Percentiles rank a stretch among this genome's conserved stretches.
Conservation (phyloP, 1,284 basidiomycete genomes). For the Takashimella tepidaria region DNA sequence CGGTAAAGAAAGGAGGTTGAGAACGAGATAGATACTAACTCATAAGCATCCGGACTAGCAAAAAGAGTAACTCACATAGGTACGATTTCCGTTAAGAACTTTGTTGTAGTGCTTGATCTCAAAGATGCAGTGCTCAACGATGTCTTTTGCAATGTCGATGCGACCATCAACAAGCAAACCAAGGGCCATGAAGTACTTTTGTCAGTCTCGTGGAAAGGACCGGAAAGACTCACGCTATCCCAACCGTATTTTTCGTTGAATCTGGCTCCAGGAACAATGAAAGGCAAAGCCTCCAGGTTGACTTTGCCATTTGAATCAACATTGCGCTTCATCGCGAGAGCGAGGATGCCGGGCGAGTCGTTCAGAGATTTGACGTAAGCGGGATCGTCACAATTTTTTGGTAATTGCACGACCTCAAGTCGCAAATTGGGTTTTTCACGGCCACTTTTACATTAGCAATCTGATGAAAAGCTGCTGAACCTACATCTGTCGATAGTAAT, state of each 20-base stretch:
- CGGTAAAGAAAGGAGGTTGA: conserved; percentile 97
- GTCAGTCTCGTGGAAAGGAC: conserved; percentile 1
- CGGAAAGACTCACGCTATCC: conserved; percentile 36
- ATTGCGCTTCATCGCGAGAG: conserved; percentile 85
- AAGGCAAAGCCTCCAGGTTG: conserved; percentile 87
- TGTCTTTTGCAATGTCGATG: conserved; percentile 87
- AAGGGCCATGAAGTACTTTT: conserved; percentile 51
- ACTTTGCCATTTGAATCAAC: conserved; percentile 66
- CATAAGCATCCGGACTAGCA: conserved; percentile 1
- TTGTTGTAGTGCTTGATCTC: conserved; percentile 98
- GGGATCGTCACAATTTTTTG: conserved; percentile 77
- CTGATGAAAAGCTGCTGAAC: conserved; percentile 6
- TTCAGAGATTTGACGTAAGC: conserved; percentile 88
- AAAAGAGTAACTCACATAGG: conserved; percentile 33
- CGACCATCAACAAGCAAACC: conserved; percentile 92
- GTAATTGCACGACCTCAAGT: conserved; percentile 84
- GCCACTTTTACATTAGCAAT: conserved; percentile 25
- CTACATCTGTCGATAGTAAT: conserved; percentile 68
- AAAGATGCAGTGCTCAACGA: conserved; percentile 98
- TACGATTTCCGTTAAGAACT: conserved; percentile 49
- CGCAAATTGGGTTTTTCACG: conserved; percentile 81
- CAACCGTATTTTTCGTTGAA: conserved; percentile 80
- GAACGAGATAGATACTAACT: conserved; percentile 86
- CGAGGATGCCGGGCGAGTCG: conserved; percentile 85
- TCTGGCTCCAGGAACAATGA: conserved; percentile 93